Conservation (phyloP, 2,329 filamentous ascomycete species). For the Aureobasidium melanogenum region DNA sequence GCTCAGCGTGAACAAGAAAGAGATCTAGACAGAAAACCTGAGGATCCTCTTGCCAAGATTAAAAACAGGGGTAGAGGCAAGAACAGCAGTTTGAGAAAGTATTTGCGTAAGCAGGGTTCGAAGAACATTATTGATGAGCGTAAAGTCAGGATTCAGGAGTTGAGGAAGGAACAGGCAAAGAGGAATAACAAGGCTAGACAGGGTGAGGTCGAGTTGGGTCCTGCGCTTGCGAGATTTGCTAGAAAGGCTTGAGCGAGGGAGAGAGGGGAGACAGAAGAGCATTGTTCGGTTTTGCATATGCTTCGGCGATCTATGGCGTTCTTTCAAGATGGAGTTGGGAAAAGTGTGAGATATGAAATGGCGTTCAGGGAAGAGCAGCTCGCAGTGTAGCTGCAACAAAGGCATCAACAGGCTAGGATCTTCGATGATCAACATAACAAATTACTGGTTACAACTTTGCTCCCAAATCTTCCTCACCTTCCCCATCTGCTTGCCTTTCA, state of each 20-base stretch:
- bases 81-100: conserved; percentile 81
- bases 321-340: neutral
- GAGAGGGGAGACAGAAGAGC: no score
- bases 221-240: conserved; percentile 77
- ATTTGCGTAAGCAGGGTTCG: conserved; percentile 81
- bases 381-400: no score
- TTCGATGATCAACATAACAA: no score
- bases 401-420: no score
- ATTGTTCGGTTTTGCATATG: neutral
- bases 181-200: conserved; percentile 60
- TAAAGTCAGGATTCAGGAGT: conserved; percentile 73
- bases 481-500: no score
- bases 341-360: neutral
- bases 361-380: neutral
- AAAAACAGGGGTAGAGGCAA: conserved; percentile 78
- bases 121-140: conserved; percentile 97
- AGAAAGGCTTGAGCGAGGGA: conserved; percentile 41
- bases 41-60: conserved; percentile 47
- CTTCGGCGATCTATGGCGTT: neutral
- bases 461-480: no score
- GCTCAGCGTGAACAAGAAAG: conserved; percentile 67
- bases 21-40: conserved; percentile 62
- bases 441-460: no score
- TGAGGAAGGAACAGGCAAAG: conserved; percentile 61
- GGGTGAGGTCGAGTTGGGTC: conserved; percentile 69